A percentile compares a stretch with the other conserved stretches of the same genome.
Evolutionary conservation across 2,329 filamentous ascomycete species (phyloP).

Genomic region (Fusarium subtropicale): DNA sequence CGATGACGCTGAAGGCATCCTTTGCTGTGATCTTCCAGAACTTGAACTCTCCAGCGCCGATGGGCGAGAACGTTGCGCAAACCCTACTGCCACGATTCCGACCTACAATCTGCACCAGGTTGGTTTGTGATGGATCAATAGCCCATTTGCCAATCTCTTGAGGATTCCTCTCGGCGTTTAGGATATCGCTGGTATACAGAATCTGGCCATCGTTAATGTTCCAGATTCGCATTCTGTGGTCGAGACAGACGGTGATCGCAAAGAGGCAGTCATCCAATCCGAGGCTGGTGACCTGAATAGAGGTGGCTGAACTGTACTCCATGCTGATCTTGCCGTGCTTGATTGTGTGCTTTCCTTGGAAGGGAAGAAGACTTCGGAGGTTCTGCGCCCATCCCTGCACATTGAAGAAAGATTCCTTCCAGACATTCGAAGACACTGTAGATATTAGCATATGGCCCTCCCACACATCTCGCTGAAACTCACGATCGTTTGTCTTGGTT

Average conservation of each 20-base stretch:
- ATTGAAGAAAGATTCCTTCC: constrained; percentile 80
- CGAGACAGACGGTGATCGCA: constrained; percentile 84
- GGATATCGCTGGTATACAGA: constrained; percentile 79
- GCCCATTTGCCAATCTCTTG: constrained; percentile 79
- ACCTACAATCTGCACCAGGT: constrained; percentile 79
- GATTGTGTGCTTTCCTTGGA: constrained; percentile 72
- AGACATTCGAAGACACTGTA: constrained; percentile 54
- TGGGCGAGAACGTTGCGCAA: constrained; percentile 87
- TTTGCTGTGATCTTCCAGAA: constrained; percentile 83
- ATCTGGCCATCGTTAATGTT: constrained; percentile 85
- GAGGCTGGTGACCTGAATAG: constrained; percentile 66
- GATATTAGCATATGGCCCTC: constrained; percentile 7
- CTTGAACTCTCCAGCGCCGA: constrained; percentile 91
- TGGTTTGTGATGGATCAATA: constrained; percentile 82
- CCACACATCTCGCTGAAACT: constrained; percentile 36
- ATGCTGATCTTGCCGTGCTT: constrained; percentile 72
- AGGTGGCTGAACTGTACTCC: constrained; percentile 75
- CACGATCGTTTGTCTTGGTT: constrained; percentile 61
- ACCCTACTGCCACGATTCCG: constrained; percentile 63
- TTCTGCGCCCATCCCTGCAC: constrained; percentile 78
- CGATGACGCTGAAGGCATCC: constrained; percentile 70
- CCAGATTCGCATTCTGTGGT: constrained; percentile 91
- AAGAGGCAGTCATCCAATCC: constrained; percentile 64
- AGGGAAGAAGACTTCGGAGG: constrained; percentile 73
- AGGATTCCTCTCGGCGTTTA: constrained; percentile 73